A percentile compares a stretch with the other conserved stretches of the same genome.
These are phyloP conservation scores for Diplocarpon mali DNA, from an alignment of 2,329 filamentous ascomycete species.

Conservation along the genomic window DNA sequence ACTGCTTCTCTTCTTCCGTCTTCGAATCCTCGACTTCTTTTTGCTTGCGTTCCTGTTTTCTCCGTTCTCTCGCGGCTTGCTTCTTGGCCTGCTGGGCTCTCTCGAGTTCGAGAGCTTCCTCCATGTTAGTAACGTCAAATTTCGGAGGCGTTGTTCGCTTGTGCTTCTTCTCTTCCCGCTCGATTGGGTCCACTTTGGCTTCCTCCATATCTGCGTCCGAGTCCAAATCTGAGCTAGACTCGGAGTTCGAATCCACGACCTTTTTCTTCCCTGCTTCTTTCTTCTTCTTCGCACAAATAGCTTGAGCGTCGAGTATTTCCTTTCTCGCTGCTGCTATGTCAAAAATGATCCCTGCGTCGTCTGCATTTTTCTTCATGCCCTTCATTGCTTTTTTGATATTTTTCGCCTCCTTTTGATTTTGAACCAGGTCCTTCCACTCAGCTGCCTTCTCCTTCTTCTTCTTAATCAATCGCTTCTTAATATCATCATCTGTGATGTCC, in stretches of 20 bases:
- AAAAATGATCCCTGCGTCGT: conserved; percentile 15
- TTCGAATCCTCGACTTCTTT: not conserved
- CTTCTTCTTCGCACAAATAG: not conserved
- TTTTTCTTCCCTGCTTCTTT: not conserved
- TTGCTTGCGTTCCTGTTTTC: conserved; percentile 3
- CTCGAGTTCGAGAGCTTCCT: conserved; percentile 1
- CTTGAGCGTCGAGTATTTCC: conserved; percentile 15
- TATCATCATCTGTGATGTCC: conserved; percentile 26
- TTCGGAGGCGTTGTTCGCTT: conserved; percentile 1
- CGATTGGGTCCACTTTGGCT: not conserved
- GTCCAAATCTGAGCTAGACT: conserved; percentile 6
- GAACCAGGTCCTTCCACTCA: conserved; percentile 14
- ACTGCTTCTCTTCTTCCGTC: not conserved
- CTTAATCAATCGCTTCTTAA: conserved; percentile 19
- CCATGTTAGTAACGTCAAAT: not conserved
- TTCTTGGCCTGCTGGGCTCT: conserved; percentile 6
- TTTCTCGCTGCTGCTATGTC: conserved; percentile 18
- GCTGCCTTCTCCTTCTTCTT: conserved; percentile 16
- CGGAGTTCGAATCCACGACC: not conserved
- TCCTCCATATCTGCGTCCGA: conserved; percentile 6
- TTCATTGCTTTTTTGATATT: conserved; percentile 23
- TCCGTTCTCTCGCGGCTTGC: conserved; percentile 3
- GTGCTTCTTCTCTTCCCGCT: not conserved
- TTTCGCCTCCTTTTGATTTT: conserved; percentile 19
- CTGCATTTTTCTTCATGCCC: conserved; percentile 17